phyloP scores from a whole-genome alignment of 257 asterid species.

The Vinca minor region DNA sequence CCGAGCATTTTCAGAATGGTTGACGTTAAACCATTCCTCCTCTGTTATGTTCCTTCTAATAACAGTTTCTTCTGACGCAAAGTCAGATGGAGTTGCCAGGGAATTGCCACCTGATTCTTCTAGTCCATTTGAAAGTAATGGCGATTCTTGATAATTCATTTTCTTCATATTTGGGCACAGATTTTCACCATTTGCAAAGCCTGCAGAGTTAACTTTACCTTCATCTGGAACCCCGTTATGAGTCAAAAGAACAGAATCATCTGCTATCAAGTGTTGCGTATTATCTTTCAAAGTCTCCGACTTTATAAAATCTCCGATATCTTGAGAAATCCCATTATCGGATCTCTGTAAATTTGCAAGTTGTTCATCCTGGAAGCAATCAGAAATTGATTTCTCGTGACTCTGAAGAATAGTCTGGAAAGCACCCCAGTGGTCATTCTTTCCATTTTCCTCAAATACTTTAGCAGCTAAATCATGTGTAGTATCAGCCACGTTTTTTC shows the following conservation, averaged over 20 bases:
- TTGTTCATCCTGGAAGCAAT: too few relatives aligned
- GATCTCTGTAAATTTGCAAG: constrained; percentile 27
- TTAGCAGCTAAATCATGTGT: constrained; percentile 16
- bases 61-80: constrained; percentile 41
- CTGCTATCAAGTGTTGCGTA: constrained; percentile 25
- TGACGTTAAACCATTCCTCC: constrained; percentile 58
- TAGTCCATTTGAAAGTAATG: constrained; percentile 22
- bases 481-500: constrained; percentile 44
- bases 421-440: constrained; percentile 50
- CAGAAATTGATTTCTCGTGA: constrained; percentile 35
- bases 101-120: constrained; percentile 26
- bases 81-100: constrained; percentile 29
- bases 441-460: constrained; percentile 29
- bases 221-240: constrained; percentile 32
- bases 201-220: constrained; percentile 19
- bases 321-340: constrained; percentile 24
- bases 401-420: constrained; percentile 63
- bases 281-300: constrained; percentile 38
- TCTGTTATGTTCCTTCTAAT: constrained; percentile 34
- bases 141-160: constrained; percentile 36
- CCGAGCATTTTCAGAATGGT: constrained; percentile 30
- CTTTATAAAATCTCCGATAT: constrained; percentile 16
- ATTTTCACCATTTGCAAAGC: constrained; percentile 47
- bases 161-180: constrained; percentile 30
- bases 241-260: constrained; percentile 47